These are phyloP conservation scores for Aspergillus pseudoviridinutans DNA, from an alignment of 2,329 filamentous ascomycete genomes.

Conservation along the genomic window DNA sequence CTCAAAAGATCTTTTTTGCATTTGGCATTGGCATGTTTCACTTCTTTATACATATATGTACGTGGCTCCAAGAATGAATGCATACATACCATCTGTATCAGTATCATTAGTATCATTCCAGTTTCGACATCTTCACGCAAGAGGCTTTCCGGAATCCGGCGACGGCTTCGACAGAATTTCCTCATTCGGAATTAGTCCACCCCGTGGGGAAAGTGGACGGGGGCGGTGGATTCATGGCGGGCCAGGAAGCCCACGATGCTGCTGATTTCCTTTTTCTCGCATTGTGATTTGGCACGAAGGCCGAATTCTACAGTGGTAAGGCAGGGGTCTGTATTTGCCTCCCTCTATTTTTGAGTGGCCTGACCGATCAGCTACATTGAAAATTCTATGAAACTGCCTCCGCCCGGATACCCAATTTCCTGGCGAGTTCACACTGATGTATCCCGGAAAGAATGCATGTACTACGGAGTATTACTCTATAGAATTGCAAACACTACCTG, in stretches of 20 bases:
- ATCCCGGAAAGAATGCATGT: neutral
- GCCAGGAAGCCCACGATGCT: neutral
- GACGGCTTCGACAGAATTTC: neutral
- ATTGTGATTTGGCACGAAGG: neutral
- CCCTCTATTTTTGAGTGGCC: neutral
- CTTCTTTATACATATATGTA: neutral
- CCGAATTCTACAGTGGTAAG: neutral
- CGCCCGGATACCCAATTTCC: neutral
- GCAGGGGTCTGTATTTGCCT: neutral
- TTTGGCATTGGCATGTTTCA: neutral
- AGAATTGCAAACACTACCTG: neutral
- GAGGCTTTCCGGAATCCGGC: neutral
- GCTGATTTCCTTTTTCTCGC: neutral
- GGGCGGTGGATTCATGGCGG: neutral
- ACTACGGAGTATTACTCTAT: too few relatives aligned
- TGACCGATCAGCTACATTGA: too few relatives aligned
- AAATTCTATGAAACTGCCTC: too few relatives aligned
- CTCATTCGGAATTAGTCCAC: neutral
- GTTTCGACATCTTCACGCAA: neutral
- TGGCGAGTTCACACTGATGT: too few relatives aligned
- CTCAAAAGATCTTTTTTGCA: neutral
- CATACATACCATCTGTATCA: neutral
- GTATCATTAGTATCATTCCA: neutral
- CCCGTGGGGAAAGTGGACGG: neutral
- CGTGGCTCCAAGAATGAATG: neutral